Percentiles rank a stretch among this genome's conserved stretches.
Evolutionary conservation across 2,329 filamentous ascomycete species (phyloP).

Genomic region (Colletotrichum sp.): DNA sequence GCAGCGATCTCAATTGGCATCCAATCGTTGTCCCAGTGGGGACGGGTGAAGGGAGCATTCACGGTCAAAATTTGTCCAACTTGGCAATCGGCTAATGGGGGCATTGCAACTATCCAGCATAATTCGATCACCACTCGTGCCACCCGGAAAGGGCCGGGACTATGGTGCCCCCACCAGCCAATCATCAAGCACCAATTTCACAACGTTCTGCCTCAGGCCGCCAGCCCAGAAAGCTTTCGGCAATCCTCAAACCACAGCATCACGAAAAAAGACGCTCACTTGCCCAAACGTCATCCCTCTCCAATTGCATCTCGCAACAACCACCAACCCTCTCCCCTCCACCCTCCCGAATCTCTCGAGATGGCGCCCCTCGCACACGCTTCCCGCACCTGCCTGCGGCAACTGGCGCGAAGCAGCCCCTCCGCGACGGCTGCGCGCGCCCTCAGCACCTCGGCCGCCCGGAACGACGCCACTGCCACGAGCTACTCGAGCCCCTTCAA

Average conservation of each 20-base stretch:
- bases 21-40: not conserved
- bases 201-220: conserved; percentile 33
- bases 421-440: conserved; percentile 52
- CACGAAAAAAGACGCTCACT: conserved; percentile 27
- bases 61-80: not conserved
- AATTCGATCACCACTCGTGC: conserved; percentile 1
- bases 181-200: conserved; percentile 54
- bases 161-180: conserved; percentile 35
- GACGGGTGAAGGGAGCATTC: not conserved
- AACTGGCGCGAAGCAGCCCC: conserved; percentile 46
- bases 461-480: conserved; percentile 48
- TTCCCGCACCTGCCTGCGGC: conserved; percentile 73
- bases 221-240: conserved; percentile 22
- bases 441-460: conserved; percentile 60
- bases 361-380: conserved; percentile 75
- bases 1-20: not conserved
- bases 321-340: conserved; percentile 18
- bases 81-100: not conserved
- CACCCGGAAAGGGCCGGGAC: conserved; percentile 24
- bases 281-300: conserved; percentile 21
- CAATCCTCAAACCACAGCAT: conserved; percentile 31
- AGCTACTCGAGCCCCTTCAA: conserved; percentile 69
- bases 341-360: conserved; percentile 30
- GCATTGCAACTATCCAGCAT: conserved; percentile 1
- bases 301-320: conserved; percentile 22